Conservation (phyloP, 495 filamentous ascomycete genomes). For the Neurospora sp. region DNA sequence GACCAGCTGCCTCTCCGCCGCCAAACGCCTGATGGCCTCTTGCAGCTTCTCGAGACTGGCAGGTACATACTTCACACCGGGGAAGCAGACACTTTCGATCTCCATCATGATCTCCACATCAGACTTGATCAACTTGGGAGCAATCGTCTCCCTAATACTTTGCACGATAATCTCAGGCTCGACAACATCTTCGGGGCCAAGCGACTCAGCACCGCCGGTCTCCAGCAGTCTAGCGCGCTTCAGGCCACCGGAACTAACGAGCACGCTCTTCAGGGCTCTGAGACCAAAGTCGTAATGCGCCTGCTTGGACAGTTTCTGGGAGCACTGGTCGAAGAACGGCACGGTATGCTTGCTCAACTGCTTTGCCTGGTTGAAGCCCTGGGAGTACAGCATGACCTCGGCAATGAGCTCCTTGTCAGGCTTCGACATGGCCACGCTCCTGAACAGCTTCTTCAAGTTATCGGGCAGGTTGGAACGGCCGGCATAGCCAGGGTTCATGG, state of each 20-base stretch:
- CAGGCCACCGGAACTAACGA: conserved; percentile 91
- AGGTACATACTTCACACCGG: conserved; percentile 84
- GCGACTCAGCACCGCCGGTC: conserved; percentile 28
- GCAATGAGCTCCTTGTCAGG: conserved; percentile 98
- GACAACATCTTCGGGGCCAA: conserved; percentile 62
- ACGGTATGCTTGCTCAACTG: conserved; percentile 86
- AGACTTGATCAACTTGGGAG: conserved; percentile 83
- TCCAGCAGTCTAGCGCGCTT: conserved; percentile 72
- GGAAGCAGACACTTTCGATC: conserved; percentile 81
- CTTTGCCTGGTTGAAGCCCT: conserved; percentile 95
- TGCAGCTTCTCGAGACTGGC: conserved; percentile 72
- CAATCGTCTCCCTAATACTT: conserved; percentile 96
- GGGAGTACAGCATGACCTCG: conserved; percentile 98
- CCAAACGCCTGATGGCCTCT: conserved; percentile 70
- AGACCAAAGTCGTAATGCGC: conserved; percentile 98
- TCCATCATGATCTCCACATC: conserved; percentile 82
- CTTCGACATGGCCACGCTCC: conserved; percentile 98
- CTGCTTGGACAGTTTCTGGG: conserved; percentile 74
- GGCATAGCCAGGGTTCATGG: conserved; percentile 99
- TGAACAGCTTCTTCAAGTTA: conserved; percentile 98
- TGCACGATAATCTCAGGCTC: conserved; percentile 99
- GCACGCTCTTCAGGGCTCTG: conserved; percentile 93
- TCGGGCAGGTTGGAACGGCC: conserved; percentile 95
- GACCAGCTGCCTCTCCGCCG: conserved; percentile 70
- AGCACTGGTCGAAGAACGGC: conserved; percentile 92